These are phyloP conservation scores for Phoma herbarum DNA, from an alignment of 2,329 filamentous ascomycete species.

Conservation along the genomic window DNA sequence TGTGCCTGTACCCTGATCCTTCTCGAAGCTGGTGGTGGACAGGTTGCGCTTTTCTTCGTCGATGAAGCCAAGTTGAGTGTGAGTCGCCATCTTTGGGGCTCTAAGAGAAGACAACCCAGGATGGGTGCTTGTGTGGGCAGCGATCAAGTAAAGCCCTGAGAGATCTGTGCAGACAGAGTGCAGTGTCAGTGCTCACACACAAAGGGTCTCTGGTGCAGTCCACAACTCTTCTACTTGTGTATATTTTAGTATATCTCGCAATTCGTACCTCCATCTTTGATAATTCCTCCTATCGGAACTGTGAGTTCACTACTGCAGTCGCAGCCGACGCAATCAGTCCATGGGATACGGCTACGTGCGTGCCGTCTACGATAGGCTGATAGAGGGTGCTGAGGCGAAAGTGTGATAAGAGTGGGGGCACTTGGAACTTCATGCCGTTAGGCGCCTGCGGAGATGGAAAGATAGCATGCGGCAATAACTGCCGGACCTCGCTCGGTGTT, in stretches of 20 bases:
- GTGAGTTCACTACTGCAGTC: background rate
- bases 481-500: background rate
- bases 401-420: conserved; percentile 11
- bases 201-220: background rate
- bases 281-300: background rate
- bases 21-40: conserved; percentile 15
- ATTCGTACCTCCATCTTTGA: conserved; percentile 4
- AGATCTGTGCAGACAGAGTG: background rate
- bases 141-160: background rate
- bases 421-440: background rate
- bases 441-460: background rate
- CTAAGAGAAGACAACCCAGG: background rate
- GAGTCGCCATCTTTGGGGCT: background rate
- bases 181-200: background rate
- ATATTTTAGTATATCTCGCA: background rate
- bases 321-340: background rate
- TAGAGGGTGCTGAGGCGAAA: background rate
- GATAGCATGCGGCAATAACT: background rate
- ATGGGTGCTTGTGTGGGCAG: background rate
- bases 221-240: background rate
- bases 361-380: conserved; percentile 1
- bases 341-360: background rate
- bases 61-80: background rate
- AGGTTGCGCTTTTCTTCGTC: conserved; percentile 13
- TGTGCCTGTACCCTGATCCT: conserved; percentile 1